Conservation (phyloP, 2,329 filamentous ascomycete genomes). For the Aspergillus ustus region DNA sequence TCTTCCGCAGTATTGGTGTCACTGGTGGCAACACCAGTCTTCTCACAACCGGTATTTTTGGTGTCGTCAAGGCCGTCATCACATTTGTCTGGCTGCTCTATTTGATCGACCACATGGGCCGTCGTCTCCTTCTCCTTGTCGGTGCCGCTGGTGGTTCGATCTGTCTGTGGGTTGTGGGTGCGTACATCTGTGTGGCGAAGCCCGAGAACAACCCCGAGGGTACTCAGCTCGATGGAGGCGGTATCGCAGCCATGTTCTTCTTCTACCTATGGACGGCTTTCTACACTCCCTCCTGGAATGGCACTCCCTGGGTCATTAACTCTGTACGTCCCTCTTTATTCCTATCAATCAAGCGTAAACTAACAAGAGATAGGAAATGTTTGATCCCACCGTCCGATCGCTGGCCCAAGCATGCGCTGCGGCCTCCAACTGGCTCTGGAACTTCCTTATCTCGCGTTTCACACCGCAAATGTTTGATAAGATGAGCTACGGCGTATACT, state of each 20-base stretch:
- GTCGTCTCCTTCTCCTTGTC: conserved; percentile 66
- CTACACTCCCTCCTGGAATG: conserved; percentile 76
- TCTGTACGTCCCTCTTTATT: conserved; percentile 39
- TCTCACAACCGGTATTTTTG: conserved; percentile 75
- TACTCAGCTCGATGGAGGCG: conserved; percentile 33
- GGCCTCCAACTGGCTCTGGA: conserved; percentile 45
- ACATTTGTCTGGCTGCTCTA: conserved; percentile 72
- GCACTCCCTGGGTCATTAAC: conserved; percentile 77
- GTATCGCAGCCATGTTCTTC: conserved; percentile 61
- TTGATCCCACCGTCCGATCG: conserved; percentile 70
- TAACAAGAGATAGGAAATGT: conserved; percentile 62
- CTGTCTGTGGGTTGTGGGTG: conserved; percentile 45
- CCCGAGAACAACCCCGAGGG: conserved; percentile 29
- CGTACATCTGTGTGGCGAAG: conserved; percentile 42
- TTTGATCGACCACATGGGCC: conserved; percentile 68
- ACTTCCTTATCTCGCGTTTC: conserved; percentile 44
- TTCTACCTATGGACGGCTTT: conserved; percentile 77
- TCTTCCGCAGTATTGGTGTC: conserved; percentile 70
- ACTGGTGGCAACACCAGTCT: conserved; percentile 63
- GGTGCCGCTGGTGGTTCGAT: conserved; percentile 65
- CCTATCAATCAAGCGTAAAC: background rate
- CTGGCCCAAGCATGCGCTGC: conserved; percentile 72
- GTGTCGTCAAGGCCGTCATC: conserved; percentile 72
- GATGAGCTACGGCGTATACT: conserved; percentile 64
- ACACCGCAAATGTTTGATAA: conserved; percentile 50